Evolutionary conservation across 129 eudicot species (phyloP).

Genomic region (Arctium minus): DNA sequence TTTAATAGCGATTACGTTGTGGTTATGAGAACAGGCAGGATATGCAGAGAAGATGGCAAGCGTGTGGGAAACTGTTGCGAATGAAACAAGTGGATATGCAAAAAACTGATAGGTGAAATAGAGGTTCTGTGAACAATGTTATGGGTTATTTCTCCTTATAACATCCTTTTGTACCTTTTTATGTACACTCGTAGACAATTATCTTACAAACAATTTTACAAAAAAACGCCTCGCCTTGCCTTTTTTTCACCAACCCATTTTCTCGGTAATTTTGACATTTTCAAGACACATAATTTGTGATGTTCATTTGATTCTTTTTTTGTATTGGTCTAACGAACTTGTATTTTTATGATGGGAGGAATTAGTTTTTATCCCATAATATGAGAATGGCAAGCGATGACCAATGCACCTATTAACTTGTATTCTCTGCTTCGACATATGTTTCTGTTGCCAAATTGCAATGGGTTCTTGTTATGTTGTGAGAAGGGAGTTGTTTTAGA

Average conservation of each 20-base stretch:
- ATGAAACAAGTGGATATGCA: conserved; percentile 76
- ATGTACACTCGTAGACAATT: conserved; percentile 26
- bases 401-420: background rate
- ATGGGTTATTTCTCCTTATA: conserved; percentile 11
- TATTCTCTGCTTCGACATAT: background rate
- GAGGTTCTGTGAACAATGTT: conserved; percentile 29
- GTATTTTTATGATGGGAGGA: background rate
- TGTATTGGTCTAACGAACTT: background rate
- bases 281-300: background rate
- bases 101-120: conserved; percentile 31
- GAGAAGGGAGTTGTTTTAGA: no score
- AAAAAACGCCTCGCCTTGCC: background rate
- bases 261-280: background rate
- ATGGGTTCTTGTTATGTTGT: no score
- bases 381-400: background rate
- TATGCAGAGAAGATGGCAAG: conserved; percentile 95
- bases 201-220: conserved; percentile 13
- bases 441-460: background rate
- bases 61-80: conserved; percentile 84
- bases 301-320: background rate
- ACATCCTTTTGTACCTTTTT: conserved; percentile 28
- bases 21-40: conserved; percentile 64
- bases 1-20: background rate
- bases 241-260: conserved; percentile 7
- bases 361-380: background rate